Conservation (phyloP, 805 yeast species). For the Candida coleopterorum region DNA sequence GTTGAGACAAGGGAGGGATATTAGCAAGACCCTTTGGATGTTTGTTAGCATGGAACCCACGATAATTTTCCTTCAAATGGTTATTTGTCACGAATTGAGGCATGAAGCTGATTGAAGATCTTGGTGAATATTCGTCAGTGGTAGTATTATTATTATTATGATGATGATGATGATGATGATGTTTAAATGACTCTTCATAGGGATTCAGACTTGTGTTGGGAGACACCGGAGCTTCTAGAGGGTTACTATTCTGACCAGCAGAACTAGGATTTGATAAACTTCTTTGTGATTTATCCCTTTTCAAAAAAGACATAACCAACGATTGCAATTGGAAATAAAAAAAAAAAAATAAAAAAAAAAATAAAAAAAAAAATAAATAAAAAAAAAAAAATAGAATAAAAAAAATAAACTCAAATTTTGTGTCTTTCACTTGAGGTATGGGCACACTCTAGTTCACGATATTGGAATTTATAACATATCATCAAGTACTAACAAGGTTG, state of each 20-base stretch:
- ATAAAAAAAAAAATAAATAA: background rate
- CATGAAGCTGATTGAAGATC: constrained; percentile 18
- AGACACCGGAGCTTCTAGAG: constrained; percentile 2
- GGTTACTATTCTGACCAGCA: constrained; percentile 8
- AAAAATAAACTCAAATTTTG: too few species aligned
- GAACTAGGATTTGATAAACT: constrained; percentile 4
- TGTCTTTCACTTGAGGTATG: too few species aligned
- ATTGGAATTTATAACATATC: too few species aligned
- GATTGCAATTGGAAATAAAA: background rate
- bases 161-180: background rate
- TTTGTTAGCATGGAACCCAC: constrained; percentile 37
- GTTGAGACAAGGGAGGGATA: constrained; percentile 45
- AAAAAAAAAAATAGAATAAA: too few species aligned
- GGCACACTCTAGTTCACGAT: too few species aligned
- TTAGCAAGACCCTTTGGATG: constrained; percentile 24
- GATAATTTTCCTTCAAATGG: constrained; percentile 22
- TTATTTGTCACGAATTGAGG: constrained; percentile 6
- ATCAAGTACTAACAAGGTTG: too few species aligned
- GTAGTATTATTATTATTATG: too few species aligned
- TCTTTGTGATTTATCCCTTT: constrained; percentile 14
- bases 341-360: background rate
- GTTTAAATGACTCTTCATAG: background rate
- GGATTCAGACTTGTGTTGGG: constrained; percentile 1
- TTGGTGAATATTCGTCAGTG: constrained; percentile 13
- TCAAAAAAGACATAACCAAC: constrained; percentile 14